Evolutionary conservation across 2,329 filamentous ascomycete species (phyloP).

Genomic region (Iodosphaeria phyllophila): DNA sequence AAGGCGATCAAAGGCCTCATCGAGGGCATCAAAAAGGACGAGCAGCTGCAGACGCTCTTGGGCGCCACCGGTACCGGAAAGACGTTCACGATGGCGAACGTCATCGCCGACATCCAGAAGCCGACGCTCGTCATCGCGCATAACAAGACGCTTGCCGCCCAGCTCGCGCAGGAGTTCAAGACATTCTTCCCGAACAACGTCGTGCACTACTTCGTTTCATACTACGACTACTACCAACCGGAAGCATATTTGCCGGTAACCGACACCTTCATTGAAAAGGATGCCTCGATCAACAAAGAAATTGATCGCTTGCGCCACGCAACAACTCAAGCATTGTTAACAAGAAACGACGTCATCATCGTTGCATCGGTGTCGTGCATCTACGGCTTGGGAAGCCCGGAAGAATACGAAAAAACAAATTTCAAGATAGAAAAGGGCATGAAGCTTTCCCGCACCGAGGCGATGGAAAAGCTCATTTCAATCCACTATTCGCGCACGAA

Average conservation of each 20-base stretch:
- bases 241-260: neutral
- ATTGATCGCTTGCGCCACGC: neutral
- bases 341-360: neutral
- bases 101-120: neutral
- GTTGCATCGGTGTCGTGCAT: neutral
- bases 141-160: neutral
- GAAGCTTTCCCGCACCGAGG: no score
- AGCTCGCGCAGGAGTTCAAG: neutral
- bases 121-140: neutral
- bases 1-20: neutral
- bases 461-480: no score
- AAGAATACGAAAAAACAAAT: neutral
- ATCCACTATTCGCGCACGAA: no score
- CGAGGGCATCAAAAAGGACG: neutral
- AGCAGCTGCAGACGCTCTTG: neutral
- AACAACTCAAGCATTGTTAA: neutral
- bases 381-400: neutral
- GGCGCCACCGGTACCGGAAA: neutral
- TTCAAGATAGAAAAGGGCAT: no score
- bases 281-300: neutral
- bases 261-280: neutral
- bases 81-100: neutral
- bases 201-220: neutral
- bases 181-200: neutral
- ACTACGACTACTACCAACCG: conserved; percentile 1